Evolutionary conservation across 2,329 filamentous ascomycete species (phyloP).

Genomic region (Cercospora beticola): DNA sequence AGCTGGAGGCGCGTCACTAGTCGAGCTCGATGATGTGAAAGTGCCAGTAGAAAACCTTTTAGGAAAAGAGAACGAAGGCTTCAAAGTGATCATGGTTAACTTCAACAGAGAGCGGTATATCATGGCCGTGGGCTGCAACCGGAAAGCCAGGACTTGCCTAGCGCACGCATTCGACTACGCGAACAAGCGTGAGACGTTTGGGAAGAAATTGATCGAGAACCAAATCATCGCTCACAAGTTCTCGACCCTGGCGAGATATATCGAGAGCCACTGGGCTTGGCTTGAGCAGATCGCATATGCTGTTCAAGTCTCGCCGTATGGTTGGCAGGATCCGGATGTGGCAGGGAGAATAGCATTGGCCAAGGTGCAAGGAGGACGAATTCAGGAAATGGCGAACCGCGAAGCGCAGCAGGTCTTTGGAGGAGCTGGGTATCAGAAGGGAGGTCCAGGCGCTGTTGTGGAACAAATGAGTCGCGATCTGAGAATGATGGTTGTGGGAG

Average conservation of each 20-base stretch:
- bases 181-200: slow-evolving; percentile 38
- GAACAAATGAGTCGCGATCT: slow-evolving; percentile 57
- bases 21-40: slow-evolving; percentile 56
- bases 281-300: slow-evolving; percentile 37
- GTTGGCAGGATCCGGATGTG: slow-evolving; percentile 42
- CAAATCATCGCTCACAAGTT: slow-evolving; percentile 39
- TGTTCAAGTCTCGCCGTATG: slow-evolving; percentile 31
- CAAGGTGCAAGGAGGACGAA: slow-evolving; percentile 54
- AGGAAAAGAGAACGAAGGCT: slow-evolving; percentile 56
- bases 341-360: slow-evolving; percentile 54
- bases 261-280: slow-evolving; percentile 37
- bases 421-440: slow-evolving; percentile 55
- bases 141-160: slow-evolving; percentile 49
- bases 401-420: slow-evolving; percentile 59
- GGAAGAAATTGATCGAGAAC: slow-evolving; percentile 37
- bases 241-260: slow-evolving; percentile 33
- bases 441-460: slow-evolving; percentile 51
- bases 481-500: slow-evolving; percentile 47
- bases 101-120: slow-evolving; percentile 62
- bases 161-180: slow-evolving; percentile 36
- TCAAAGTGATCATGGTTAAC: slow-evolving; percentile 58
- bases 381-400: slow-evolving; percentile 54
- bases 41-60: slow-evolving; percentile 57
- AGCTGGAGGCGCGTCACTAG: slow-evolving; percentile 54
- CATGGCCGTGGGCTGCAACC: slow-evolving; percentile 57